Evolutionary conservation across 495 filamentous ascomycete species (phyloP), one percentile per base, ranked within the genome.

Genomic region (Choiromyces venosus): DNA sequence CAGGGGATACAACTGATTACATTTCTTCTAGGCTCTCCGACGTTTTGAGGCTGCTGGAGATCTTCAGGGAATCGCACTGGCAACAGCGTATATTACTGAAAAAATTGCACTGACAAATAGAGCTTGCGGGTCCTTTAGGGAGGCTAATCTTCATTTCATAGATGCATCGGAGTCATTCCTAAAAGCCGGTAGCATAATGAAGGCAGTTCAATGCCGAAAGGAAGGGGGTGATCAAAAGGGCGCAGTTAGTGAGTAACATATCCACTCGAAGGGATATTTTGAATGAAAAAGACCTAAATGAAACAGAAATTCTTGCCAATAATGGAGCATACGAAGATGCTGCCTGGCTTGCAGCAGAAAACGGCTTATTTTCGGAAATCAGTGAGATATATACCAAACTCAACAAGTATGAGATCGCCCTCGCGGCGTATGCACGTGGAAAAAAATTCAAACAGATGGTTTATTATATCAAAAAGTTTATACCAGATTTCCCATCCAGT

Each of bases 191-290:
- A 16, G 42, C 65, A 16, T 33, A 35, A 25, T 29, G 25, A 76
- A 69, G 12, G 75, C 77, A 6, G 52, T 73, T 7, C 77, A 76
- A 65, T 73, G 74, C 21, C n/a, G n/a, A n/a, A n/a, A n/a, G n/a
- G n/a, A n/a, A n/a, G n/a, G n/a, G n/a, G n/a, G n/a, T n/a, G n/a
- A n/a, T n/a, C n/a, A n/a, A n/a, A n/a, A n/a, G n/a, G n/a, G n/a
- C n/a, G n/a, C n/a, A n/a, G n/a, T n/a, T n/a, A n/a, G n/a, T n/a
- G n/a, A n/a, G n/a, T n/a, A n/a, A n/a, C n/a, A n/a, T n/a, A n/a
- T n/a, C n/a, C n/a, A n/a, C n/a, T n/a, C n/a, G n/a, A n/a, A n/a
- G n/a, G n/a, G n/a, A n/a, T n/a, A n/a, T n/a, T n/a, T n/a, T n/a
- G n/a, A n/a, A n/a, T n/a, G n/a, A n/a, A n/a, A n/a, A n/a, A n/a